A percentile compares a stretch with the other conserved stretches of the same genome.
These are phyloP conservation scores for Leccinum obscurum DNA, from an alignment of 768 basidiomycete species.

Conservation along the genomic window DNA sequence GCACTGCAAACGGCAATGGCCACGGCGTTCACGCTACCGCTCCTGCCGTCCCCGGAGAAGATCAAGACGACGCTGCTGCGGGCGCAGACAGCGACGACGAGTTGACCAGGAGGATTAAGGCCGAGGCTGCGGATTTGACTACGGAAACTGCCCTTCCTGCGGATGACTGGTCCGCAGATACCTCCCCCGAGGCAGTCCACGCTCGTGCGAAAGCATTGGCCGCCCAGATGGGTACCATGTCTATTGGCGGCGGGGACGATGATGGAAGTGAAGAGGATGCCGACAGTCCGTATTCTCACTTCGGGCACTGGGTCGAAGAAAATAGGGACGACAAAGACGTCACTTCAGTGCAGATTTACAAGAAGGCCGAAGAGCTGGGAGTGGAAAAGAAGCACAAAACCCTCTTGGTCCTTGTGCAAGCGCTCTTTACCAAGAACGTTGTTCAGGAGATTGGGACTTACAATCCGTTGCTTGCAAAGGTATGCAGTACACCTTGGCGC, in stretches of 20 bases:
- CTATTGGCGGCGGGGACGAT: slow-evolving; percentile 62
- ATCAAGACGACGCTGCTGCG: slow-evolving; percentile 39
- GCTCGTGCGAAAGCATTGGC: slow-evolving; percentile 76
- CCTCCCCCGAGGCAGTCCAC: slow-evolving; percentile 85
- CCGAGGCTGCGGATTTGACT: slow-evolving; percentile 79
- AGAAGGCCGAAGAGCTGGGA: slow-evolving; percentile 87
- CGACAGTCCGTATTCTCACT: slow-evolving; percentile 81
- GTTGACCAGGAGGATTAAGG: slow-evolving; percentile 87
- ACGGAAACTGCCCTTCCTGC: slow-evolving; percentile 57
- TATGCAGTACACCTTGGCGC: background rate
- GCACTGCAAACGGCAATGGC: slow-evolving; percentile 48
- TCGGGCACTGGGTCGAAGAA: slow-evolving; percentile 86
- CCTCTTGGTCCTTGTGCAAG: slow-evolving; percentile 77
- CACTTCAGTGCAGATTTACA: slow-evolving; percentile 66
- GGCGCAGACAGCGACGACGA: slow-evolving; percentile 85
- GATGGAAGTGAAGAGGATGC: slow-evolving; percentile 87
- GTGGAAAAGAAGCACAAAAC: slow-evolving; percentile 96
- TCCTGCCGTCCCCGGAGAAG: slow-evolving; percentile 41
- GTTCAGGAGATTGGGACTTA: slow-evolving; percentile 64
- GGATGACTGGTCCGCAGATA: slow-evolving; percentile 92
- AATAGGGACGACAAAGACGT: slow-evolving; percentile 43
- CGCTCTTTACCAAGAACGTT: slow-evolving; percentile 77
- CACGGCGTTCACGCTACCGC: slow-evolving; percentile 42
- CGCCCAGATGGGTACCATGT: slow-evolving; percentile 50
- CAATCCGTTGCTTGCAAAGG: slow-evolving; percentile 74